Percentiles rank a stretch among this genome's conserved stretches.
These are phyloP conservation scores for Triticum monococcum DNA, from an alignment of 176 grass and related monocot genomes.

Conservation along the genomic window DNA sequence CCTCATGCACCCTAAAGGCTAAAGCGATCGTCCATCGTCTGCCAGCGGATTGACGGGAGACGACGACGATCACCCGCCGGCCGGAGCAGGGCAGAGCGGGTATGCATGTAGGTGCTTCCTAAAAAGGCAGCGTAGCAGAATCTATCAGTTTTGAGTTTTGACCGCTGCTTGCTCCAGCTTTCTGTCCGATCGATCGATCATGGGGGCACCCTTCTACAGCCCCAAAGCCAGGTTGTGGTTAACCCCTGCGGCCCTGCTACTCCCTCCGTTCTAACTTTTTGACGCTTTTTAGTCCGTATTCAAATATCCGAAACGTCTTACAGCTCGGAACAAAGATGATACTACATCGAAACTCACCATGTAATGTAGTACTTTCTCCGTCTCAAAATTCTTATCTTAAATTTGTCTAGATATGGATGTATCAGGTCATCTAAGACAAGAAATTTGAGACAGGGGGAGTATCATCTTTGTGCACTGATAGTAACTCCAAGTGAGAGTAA, in stretches of 20 bases:
- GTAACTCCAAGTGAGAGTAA: too few relatives aligned
- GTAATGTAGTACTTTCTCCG: too few relatives aligned
- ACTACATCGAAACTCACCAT: too few relatives aligned
- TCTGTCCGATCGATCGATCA: slow-evolving; percentile 13
- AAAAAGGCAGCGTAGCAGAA: not conserved
- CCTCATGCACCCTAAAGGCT: slow-evolving; percentile 20
- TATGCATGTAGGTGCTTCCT: not conserved
- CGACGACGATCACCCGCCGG: not conserved
- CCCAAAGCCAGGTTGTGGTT: not conserved
- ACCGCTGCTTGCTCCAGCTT: not conserved
- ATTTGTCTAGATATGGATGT: too few relatives aligned
- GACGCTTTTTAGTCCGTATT: too few relatives aligned
- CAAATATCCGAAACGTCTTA: too few relatives aligned
- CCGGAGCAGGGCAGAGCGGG: not conserved
- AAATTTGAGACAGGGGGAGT: too few relatives aligned
- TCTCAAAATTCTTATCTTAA: too few relatives aligned
- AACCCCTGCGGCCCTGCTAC: not conserved
- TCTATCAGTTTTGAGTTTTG: slow-evolving; percentile 34
- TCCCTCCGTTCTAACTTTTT: too few relatives aligned
- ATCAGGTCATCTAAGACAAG: too few relatives aligned
- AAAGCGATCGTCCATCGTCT: slow-evolving; percentile 19
- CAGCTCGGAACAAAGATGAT: too few relatives aligned
- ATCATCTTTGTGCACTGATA: too few relatives aligned
- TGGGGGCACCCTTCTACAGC: slow-evolving; percentile 3
- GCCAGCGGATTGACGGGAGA: slow-evolving; percentile 24